Evolutionary conservation across 2,329 filamentous ascomycete species (phyloP), one percentile per base, ranked within the genome.

Genomic region (Xylaria sp.): DNA sequence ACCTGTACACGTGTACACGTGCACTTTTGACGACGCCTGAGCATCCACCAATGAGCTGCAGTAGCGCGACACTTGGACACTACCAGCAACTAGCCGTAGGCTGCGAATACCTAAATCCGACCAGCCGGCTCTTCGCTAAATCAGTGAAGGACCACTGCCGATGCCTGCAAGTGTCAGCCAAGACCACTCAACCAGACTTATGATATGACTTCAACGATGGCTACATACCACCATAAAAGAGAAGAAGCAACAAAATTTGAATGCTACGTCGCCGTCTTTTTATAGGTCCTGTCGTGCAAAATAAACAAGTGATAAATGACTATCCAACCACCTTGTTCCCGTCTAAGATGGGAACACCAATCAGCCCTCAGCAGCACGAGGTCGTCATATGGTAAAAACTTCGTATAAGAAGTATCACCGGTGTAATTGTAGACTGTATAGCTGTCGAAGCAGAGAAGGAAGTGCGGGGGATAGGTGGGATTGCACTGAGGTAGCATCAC

Each of bases 361-460:
- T 37, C 28, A 32, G 6, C 25, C 55, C 55, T 54, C 54, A 28
- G 46, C 50, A 48, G 15, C 41, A 46, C 44, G 51, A 23, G 18
- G 15, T n/a, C 34, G 25, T 44, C 50, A 9, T 18, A 32, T 2
- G 4, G 37, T 52, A 54, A 64, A 48, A 28, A 23, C n/a, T 37
- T 64, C n/a, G 12, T 57, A 48, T 58, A n/a, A 57, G 58, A 52
- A 54, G 18, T 25, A 18, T 63, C 10, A 28, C 46, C 20, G 15
- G n/a, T 54, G 20, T 15, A 41, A 20, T 65, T 46, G 52, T 37
- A 58, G 51, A 44, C 3, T 18, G 48, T 41, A 51, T 48, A 20
- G 23, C 20, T 10, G 64, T 46, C 2, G 32, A 34, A 20, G 95
- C 96, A 91, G 92, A 51, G 32, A 32, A 50, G 48, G 34, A 32